Evolutionary conservation across 140 eudicot genomes (phyloP).

Genomic region (Erigeron philadelphicus): DNA sequence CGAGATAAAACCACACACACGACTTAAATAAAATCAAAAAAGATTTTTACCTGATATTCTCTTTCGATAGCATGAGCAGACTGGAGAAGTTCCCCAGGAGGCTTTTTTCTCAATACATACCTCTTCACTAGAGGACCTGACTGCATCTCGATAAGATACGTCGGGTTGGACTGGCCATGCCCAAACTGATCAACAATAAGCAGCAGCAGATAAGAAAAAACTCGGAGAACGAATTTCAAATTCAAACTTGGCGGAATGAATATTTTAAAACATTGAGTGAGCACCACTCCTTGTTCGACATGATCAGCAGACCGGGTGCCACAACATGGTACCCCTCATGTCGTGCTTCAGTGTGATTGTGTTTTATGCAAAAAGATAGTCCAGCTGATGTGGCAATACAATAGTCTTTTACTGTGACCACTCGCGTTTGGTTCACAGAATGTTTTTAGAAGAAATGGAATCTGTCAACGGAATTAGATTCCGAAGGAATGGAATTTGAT

Average conservation of each 20-base stretch:
- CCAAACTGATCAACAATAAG: constrained; percentile 59
- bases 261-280: background rate
- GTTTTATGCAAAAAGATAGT: too few relatives aligned
- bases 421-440: too few relatives aligned
- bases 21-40: background rate
- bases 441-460: too few relatives aligned
- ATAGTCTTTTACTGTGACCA: too few relatives aligned
- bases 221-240: background rate
- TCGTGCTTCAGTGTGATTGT: too few relatives aligned
- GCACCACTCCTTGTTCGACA: background rate
- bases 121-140: constrained; percentile 44
- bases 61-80: constrained; percentile 97
- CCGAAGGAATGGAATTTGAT: too few relatives aligned
- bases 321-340: too few relatives aligned
- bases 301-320: too few relatives aligned
- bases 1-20: background rate
- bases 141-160: constrained; percentile 65
- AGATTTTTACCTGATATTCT: constrained; percentile 59
- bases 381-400: too few relatives aligned
- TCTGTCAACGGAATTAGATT: too few relatives aligned
- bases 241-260: background rate
- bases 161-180: constrained; percentile 95
- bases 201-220: background rate
- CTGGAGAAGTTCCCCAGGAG: constrained; percentile 73
- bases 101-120: constrained; percentile 89